Evolutionary conservation across 306 rosid genomes (phyloP).

Genomic region (Quercus mongolica): DNA sequence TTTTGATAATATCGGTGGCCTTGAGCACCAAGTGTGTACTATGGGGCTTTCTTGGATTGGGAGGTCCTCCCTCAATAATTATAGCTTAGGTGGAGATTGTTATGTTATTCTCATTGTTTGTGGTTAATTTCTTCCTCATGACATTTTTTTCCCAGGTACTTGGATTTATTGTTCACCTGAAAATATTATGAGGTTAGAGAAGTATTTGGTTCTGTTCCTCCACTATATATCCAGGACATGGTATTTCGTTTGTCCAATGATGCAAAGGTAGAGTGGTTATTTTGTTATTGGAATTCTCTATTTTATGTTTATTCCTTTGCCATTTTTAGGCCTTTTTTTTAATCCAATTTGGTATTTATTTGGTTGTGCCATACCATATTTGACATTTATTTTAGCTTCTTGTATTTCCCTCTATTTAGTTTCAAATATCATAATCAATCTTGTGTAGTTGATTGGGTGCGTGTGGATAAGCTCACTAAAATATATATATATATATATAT

Average conservation of each 20-base stretch:
- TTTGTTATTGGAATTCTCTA: not conserved
- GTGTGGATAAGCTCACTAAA: no score
- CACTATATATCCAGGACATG: conserved; percentile 87
- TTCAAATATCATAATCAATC: no score
- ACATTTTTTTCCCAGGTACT: not conserved
- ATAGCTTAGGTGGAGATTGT: no score
- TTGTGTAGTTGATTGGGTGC: no score
- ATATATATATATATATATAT: no score
- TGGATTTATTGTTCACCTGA: not conserved
- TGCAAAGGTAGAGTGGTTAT: conserved; percentile 50
- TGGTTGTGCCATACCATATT: not conserved
- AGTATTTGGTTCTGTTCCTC: conserved; percentile 92
- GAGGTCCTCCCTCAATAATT: no score
- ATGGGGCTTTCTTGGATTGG: no score
- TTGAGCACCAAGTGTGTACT: no score
- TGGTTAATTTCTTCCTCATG: not conserved
- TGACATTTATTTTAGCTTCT: no score
- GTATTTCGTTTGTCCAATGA: conserved; percentile 81
- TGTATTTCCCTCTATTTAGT: no score
- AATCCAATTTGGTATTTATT: not conserved
- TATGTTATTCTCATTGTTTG: no score
- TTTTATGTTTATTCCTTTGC: not conserved
- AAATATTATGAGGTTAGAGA: conserved; percentile 77
- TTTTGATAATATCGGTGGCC: no score
- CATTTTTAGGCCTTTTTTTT: not conserved